A percentile compares a stretch with the other conserved stretches of the same genome.
Conservation (phyloP, 331 rosid genomes). For the Rosa hybrid region DNA sequence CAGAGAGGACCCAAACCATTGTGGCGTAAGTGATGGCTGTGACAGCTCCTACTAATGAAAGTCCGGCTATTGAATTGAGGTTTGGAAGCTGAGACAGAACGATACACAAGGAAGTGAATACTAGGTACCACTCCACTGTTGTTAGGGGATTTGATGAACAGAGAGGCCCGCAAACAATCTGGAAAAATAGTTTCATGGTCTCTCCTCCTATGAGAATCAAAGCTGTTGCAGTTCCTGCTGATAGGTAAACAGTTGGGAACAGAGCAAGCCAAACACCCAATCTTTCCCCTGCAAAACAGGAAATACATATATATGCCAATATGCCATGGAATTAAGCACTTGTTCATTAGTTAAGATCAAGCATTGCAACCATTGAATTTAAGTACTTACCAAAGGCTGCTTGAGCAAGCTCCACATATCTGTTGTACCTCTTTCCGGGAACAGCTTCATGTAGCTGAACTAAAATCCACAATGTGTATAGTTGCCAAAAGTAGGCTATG, state of each 20-base stretch:
- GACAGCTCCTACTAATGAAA: slow-evolving; percentile 88
- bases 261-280: slow-evolving; percentile 98
- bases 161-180: slow-evolving; percentile 87
- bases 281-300: slow-evolving; percentile 71
- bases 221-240: slow-evolving; percentile 99
- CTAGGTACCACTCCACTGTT: slow-evolving; percentile 97
- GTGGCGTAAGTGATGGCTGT: slow-evolving; percentile 96
- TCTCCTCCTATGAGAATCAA: slow-evolving; percentile 94
- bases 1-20: slow-evolving; percentile 98
- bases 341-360: not conserved
- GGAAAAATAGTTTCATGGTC: slow-evolving; percentile 97
- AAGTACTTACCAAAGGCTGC: slow-evolving; percentile 86
- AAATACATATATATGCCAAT: slow-evolving; percentile 14
- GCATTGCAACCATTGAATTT: not conserved
- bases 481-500: slow-evolving; percentile 93
- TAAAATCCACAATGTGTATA: slow-evolving; percentile 89
- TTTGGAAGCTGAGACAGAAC: slow-evolving; percentile 98
- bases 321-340: not conserved
- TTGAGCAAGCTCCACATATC: slow-evolving; percentile 95
- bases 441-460: slow-evolving; percentile 99
- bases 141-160: slow-evolving; percentile 90
- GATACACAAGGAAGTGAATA: slow-evolving; percentile 86
- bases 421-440: slow-evolving; percentile 96
- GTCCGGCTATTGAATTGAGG: slow-evolving; percentile 98
- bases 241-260: slow-evolving; percentile 86